A percentile compares a stretch with the other conserved stretches of the same genome.
These are phyloP conservation scores for Metschnikowia lunata DNA, from an alignment of 805 yeast genomes.

Conservation along the genomic window DNA sequence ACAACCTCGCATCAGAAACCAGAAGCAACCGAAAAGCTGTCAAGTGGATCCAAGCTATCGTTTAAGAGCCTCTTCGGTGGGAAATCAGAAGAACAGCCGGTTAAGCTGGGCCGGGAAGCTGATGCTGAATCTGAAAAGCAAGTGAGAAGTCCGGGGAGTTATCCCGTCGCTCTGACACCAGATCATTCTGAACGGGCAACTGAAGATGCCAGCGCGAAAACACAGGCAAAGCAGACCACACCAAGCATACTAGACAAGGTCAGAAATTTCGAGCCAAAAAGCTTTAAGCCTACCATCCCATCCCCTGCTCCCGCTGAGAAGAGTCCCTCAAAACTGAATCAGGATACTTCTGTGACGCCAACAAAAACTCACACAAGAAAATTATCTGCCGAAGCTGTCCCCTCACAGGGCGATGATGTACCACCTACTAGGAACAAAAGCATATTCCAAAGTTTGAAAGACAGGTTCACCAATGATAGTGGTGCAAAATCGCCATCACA, in stretches of 20 bases:
- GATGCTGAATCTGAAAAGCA: background rate
- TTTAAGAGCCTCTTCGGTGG: conserved; percentile 1
- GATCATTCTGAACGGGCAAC: background rate
- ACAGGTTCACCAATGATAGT: conserved; percentile 22
- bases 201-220: background rate
- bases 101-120: background rate
- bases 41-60: background rate
- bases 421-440: conserved; percentile 22
- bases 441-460: conserved; percentile 33
- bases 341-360: too few species aligned
- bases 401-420: too few species aligned
- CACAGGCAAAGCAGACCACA: conserved; percentile 1
- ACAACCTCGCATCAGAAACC: background rate
- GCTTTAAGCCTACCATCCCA: background rate
- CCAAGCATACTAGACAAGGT: conserved; percentile 10
- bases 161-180: background rate
- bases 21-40: background rate
- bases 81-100: background rate
- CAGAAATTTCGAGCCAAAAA: conserved; percentile 2
- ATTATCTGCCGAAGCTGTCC: too few species aligned
- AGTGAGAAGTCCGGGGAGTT: background rate
- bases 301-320: background rate
- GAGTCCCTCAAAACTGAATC: too few species aligned
- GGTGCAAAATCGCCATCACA: background rate
- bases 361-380: too few species aligned